phyloP scores from a whole-genome alignment of 768 basidiomycete species.

The Kwoniella newhampshirensis region DNA sequence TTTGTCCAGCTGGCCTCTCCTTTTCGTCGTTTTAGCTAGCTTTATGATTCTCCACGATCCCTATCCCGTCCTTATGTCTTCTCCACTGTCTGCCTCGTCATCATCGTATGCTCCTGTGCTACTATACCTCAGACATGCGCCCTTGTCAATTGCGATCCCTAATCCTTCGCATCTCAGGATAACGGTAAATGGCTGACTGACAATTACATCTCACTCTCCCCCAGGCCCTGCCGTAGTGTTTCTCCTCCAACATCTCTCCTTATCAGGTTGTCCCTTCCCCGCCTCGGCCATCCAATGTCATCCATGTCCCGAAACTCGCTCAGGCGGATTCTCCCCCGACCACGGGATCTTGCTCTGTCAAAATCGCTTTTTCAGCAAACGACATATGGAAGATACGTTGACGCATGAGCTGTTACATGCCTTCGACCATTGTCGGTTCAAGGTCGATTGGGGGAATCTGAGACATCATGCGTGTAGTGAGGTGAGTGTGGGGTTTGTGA shows the following conservation, averaged over 20 bases:
- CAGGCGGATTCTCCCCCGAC: slow-evolving; percentile 80
- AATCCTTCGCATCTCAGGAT: too few relatives aligned
- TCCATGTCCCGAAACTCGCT: slow-evolving; percentile 70
- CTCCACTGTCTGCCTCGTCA: too few relatives aligned
- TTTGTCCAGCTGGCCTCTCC: too few relatives aligned
- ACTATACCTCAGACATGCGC: too few relatives aligned
- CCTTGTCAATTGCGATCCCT: too few relatives aligned
- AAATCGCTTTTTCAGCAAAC: slow-evolving; percentile 73
- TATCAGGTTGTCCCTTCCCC: slow-evolving; percentile 70
- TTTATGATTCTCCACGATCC: too few relatives aligned
- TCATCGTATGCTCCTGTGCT: too few relatives aligned
- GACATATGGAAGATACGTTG: slow-evolving; percentile 89
- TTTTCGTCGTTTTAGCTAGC: too few relatives aligned
- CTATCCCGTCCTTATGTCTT: too few relatives aligned
- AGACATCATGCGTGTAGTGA: slow-evolving; percentile 96
- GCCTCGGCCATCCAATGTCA: slow-evolving; percentile 74
- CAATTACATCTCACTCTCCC: neutral
- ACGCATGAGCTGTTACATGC: slow-evolving; percentile 92
- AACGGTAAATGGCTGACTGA: too few relatives aligned
- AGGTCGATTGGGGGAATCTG: slow-evolving; percentile 85
- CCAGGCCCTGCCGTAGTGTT: slow-evolving; percentile 82
- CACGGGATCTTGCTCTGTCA: slow-evolving; percentile 80
- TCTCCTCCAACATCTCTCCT: slow-evolving; percentile 84
- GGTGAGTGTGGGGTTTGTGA: too few relatives aligned
- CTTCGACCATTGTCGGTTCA: slow-evolving; percentile 93